Conservation (phyloP, 768 basidiomycete genomes). For the Hirschioporus abietinus region DNA sequence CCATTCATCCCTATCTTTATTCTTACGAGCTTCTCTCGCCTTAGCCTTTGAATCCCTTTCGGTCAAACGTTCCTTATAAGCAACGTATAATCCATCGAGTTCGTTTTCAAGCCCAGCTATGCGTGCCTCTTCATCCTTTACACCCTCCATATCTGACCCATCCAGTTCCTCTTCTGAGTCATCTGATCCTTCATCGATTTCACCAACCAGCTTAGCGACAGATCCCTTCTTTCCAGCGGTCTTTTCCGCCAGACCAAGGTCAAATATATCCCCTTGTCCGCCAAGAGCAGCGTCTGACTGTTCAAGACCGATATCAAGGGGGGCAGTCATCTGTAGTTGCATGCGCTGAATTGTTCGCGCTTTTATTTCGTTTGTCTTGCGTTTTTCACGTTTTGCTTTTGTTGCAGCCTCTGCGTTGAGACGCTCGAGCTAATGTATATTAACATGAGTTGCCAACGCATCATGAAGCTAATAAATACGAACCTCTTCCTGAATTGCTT, state of each 20-base stretch:
- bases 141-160: slow-evolving; percentile 21
- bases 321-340: slow-evolving; percentile 96
- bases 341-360: slow-evolving; percentile 85
- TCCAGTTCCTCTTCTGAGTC: slow-evolving; percentile 31
- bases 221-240: slow-evolving; percentile 35
- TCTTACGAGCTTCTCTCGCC: slow-evolving; percentile 67
- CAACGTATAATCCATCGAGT: slow-evolving; percentile 83
- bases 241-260: slow-evolving; percentile 61
- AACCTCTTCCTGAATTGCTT: slow-evolving; percentile 87
- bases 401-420: slow-evolving; percentile 72
- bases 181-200: slow-evolving; percentile 41
- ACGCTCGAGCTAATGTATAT: slow-evolving; percentile 61
- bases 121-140: slow-evolving; percentile 49
- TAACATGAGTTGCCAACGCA: slow-evolving; percentile 9
- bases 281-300: slow-evolving; percentile 68
- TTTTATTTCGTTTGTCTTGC: slow-evolving; percentile 85
- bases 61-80: slow-evolving; percentile 72
- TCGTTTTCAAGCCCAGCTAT: slow-evolving; percentile 70
- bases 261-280: slow-evolving; percentile 89
- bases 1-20: slow-evolving; percentile 74
- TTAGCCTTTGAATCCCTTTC: slow-evolving; percentile 87
- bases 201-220: slow-evolving; percentile 31
- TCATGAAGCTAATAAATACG: slow-evolving; percentile 14
- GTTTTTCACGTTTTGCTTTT: slow-evolving; percentile 72
- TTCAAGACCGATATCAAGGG: slow-evolving; percentile 92